Evolutionary conservation across 345 rosid species (phyloP), one percentile per base, ranked within the genome.

Genomic region (Melaleuca alternifolia): DNA sequence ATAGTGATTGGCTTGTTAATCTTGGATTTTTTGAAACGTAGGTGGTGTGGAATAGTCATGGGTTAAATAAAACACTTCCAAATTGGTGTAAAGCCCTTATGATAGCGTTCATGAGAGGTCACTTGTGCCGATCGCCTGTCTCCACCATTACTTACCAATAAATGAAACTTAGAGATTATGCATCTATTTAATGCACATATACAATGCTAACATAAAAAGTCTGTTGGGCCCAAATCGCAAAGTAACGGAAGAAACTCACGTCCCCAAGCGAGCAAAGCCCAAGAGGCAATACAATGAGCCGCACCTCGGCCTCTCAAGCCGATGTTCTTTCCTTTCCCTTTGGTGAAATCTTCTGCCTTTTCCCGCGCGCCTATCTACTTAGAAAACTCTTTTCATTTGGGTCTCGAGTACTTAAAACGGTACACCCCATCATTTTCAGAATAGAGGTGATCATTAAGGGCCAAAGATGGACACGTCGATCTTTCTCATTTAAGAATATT

Each of bases 371-470:
- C 9, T 53, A 21, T 6, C 23, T 30, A 65, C 6, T 65, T 65
- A 30, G 30, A 30, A 30, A 3, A 3, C 30, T 1, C 7, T 30
- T 9, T 0, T 14, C n/a, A 26, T 26, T 12, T 7, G 3, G 16
- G 16, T 28, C 15, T 30, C 11, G 33, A 15, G 23, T 65, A 65
- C 20, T 30, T 65, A 16, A 65, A 30, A 65, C 10, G 79, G 46
- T 65, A 65, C 18, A 5, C 18, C 24, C 7, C 48, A 6, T 41
- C 79, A 18, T 71, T 65, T 65, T 71, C 46, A 9, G 21, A 33
- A 6, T 2, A 71, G 79, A 33, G 48, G 48, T 33, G 48, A 71
- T 18, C 48, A 71, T 5, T 33, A 33, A 18, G 24, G 24, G 24
- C 3, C 2, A 5, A 65, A 65, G 11, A 65, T 16, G 24, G 3